A percentile compares a stretch with the other conserved stretches of the same genome.
These are phyloP conservation scores for Camellia granthamiana DNA, from an alignment of 148 eudicot genomes.

Conservation along the genomic window DNA sequence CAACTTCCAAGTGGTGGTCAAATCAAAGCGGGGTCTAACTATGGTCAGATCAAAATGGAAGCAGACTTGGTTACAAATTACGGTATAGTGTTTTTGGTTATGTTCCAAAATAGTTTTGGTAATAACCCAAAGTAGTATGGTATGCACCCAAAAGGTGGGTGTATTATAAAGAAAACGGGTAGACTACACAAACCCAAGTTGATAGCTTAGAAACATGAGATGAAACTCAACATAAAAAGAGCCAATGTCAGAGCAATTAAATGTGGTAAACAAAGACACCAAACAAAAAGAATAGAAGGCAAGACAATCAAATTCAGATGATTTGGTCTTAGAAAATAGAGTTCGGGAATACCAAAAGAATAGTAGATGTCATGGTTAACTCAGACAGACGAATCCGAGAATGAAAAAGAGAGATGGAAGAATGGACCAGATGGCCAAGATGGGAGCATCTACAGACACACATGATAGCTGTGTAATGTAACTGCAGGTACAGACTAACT, in stretches of 20 bases:
- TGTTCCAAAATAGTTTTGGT: too few species aligned
- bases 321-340: slow-evolving; percentile 18
- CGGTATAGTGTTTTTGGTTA: too few species aligned
- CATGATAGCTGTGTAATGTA: slow-evolving; percentile 71
- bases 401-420: slow-evolving; percentile 61
- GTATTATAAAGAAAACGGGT: too few species aligned
- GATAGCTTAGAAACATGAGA: slow-evolving; percentile 7
- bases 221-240: slow-evolving; percentile 12
- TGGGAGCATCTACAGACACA: slow-evolving; percentile 33
- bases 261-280: not conserved
- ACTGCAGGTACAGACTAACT: slow-evolving; percentile 73
- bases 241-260: too few species aligned
- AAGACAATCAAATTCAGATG: slow-evolving; percentile 23
- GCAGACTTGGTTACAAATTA: too few species aligned
- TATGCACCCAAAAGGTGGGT: too few species aligned
- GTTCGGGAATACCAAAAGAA: slow-evolving; percentile 70
- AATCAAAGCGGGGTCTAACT: too few species aligned
- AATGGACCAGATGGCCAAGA: slow-evolving; percentile 26
- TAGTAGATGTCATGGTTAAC: slow-evolving; percentile 69
- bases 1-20: too few species aligned
- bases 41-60: too few species aligned
- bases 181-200: not conserved
- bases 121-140: too few species aligned
- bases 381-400: slow-evolving; percentile 63
- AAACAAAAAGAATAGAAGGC: slow-evolving; percentile 25